These are phyloP conservation scores for Boletus speciosus DNA, from an alignment of 768 basidiomycete genomes.

Conservation along the genomic window DNA sequence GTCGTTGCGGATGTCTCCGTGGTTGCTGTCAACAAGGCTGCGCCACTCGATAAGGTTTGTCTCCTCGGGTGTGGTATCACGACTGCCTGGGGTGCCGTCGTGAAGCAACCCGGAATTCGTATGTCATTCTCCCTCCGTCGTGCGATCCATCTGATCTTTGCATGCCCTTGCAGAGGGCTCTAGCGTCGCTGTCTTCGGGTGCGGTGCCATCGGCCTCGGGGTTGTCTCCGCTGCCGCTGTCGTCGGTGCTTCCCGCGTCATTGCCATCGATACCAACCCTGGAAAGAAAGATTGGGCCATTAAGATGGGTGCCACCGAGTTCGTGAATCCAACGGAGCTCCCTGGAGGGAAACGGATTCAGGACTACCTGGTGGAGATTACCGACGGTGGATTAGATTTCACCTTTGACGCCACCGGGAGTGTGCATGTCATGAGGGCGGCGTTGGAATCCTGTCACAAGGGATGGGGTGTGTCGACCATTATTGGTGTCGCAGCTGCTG, in stretches of 20 bases:
- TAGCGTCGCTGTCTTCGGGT: constrained; percentile 91
- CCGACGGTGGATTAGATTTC: constrained; percentile 95
- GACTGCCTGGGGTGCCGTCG: constrained; percentile 96
- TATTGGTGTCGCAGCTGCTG: constrained; percentile 96
- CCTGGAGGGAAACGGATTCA: constrained; percentile 82
- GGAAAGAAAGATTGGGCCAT: constrained; percentile 82
- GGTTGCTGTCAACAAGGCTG: constrained; percentile 80
- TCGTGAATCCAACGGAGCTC: constrained; percentile 76
- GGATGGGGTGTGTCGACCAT: constrained; percentile 97
- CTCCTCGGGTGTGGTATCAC: constrained; percentile 95
- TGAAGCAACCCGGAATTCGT: constrained; percentile 87
- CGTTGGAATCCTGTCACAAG: constrained; percentile 98
- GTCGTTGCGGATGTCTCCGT: constrained; percentile 97
- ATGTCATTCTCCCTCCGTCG: constrained; percentile 25
- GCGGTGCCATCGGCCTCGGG: constrained; percentile 94
- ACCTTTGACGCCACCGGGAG: constrained; percentile 98
- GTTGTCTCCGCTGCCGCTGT: constrained; percentile 76
- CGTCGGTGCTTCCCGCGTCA: constrained; percentile 83
- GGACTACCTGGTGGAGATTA: constrained; percentile 85
- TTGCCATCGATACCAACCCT: constrained; percentile 89
- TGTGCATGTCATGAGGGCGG: constrained; percentile 89
- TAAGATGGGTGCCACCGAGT: constrained; percentile 94
- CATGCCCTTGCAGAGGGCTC: constrained; percentile 57
- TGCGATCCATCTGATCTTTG: background rate
- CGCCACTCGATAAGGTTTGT: constrained; percentile 95